Base-by-base conservation (phyloP, 345 rosid genomes). In the Physaria fendleri region DNA sequence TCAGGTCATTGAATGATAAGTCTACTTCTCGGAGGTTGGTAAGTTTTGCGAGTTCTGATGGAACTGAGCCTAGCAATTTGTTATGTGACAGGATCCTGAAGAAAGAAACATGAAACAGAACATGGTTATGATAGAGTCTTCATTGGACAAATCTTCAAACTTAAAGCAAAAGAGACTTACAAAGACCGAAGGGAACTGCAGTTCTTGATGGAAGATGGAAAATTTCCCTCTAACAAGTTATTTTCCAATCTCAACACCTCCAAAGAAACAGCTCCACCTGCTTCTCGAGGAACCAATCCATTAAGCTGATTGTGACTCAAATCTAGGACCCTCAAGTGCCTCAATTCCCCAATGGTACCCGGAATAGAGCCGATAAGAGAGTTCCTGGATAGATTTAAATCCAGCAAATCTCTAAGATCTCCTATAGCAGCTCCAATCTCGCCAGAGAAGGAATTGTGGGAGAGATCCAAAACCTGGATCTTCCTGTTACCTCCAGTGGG, bases 381-480 rank as follows among this genome's bases (percentile, higher is more conserved):
- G 70, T 91, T 91, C 53, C 79, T 72, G 3, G 92, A 82, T 21
- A 88, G 72, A 63, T 91, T 79, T 76, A 91, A 55, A 46, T 60
- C 42, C 59, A 72, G 79, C 78, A 91, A 65, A 71, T 81, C 66
- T 47, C 74, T 71, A 51, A 80, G 64, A 68, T 28, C 77, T 55
- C 81, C 79, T 5, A 86, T 27, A 48, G 69, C 71, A 54, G 69
- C 43, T 52, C 77, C 68, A 73, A 83, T 66, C 72, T 67, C 77
- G 44, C 97, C 97, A 24, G 86, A 69, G 61, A 93, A 84, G 8
- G 71, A 65, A 71, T 93, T 93, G 43, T 53, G 54, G 1, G 99
- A 93, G 47, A 93, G 66, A 76, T 89, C 94, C 83, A 93, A 77
- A 34, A 77, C 69, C 73, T 86, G 85, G 50, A 92, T 80, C 51